Conservation (phyloP, 2,329 filamentous ascomycete species). For the Ceratocystis lukuohia region DNA sequence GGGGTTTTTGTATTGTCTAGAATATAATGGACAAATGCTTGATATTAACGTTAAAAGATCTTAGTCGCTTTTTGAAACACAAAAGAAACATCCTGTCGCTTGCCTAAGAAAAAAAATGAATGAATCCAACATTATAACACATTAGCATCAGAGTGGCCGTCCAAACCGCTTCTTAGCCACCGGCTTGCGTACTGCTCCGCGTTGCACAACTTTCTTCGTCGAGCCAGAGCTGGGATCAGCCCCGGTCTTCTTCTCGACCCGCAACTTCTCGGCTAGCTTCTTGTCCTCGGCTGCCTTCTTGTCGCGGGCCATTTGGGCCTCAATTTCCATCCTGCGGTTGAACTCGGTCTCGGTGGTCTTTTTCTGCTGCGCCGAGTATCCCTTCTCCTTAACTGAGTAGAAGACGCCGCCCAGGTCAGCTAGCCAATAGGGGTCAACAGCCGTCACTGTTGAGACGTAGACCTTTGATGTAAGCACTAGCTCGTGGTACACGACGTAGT, state of each 20-base stretch:
- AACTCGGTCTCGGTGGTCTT: constrained; percentile 83
- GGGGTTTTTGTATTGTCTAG: not conserved
- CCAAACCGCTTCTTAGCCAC: constrained; percentile 20
- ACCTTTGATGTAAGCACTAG: constrained; percentile 93
- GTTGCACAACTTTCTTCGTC: constrained; percentile 46
- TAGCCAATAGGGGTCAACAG: constrained; percentile 93
- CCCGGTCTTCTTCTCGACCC: constrained; percentile 33
- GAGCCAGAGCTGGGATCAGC: constrained; percentile 20
- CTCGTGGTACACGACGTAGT: constrained; percentile 97
- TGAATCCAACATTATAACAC: too few relatives aligned
- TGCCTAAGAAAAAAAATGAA: not conserved
- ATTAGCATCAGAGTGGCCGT: constrained; percentile 16
- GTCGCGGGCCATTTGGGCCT: constrained; percentile 81
- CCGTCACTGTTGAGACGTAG: constrained; percentile 94
- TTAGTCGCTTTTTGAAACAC: not conserved
- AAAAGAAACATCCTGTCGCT: not conserved
- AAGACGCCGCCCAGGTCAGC: constrained; percentile 94
- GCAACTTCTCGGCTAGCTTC: constrained; percentile 37
- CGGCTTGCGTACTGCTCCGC: constrained; percentile 45
- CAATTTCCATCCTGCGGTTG: constrained; percentile 84
- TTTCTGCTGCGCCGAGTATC: constrained; percentile 77
- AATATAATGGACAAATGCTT: not conserved
- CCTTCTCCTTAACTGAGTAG: constrained; percentile 95
- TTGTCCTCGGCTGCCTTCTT: constrained; percentile 53
- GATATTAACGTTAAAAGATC: not conserved